Evolutionary conservation across 192 early-diverging fungal species (phyloP), one percentile per base, ranked within the genome.

Genomic region (Coemansia sp.): DNA sequence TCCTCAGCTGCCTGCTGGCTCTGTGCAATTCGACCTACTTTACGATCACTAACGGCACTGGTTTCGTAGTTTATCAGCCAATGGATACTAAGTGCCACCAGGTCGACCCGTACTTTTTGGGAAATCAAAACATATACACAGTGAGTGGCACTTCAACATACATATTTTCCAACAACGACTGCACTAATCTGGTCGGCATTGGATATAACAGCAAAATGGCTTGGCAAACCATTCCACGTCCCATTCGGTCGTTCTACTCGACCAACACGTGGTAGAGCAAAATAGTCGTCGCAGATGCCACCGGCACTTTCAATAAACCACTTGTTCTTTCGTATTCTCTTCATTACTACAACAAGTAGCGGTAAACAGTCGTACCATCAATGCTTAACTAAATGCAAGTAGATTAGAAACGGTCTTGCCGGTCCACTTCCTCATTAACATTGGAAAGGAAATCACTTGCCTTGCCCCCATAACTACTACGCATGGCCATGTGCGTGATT

Each of bases 1-100:
- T 39, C 21, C 17, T 60, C 37, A 60, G 59, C 37, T 60, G 59
- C 59, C 59, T 60, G 35, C 59, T 60, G 6, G 59, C 59, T 9
- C 59, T 60, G 37, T 60, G 59, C 37, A 60, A 14, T 19, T n/a
- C 59, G 37, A 60, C 59, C 6, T 60, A 13, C 10, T 6, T 60
- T 19, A 19, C 3, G 21, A 27, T 60, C 19, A 0, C 2, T 19
- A 60, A 60, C 16, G 37, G 2, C 14, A 40, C 37, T 8, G 0
- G 2, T 3, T 11, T 37, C 7, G 21, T 40, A 11, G 10, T 3
- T 9, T 60, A 39, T 11, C 36, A 60, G 6, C 21, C 37, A 39
- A 7, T 39, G 21, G 37, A 60, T 24, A 60, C 59, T 4, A 5
- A 17, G 2, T 60, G 59, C 59, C 36, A 40, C 35, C 19, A 37